Percentiles rank a stretch among this genome's conserved stretches.
These are phyloP conservation scores for Hypoxylon subgilvum DNA, from an alignment of 495 filamentous ascomycete species.

Conservation along the genomic window DNA sequence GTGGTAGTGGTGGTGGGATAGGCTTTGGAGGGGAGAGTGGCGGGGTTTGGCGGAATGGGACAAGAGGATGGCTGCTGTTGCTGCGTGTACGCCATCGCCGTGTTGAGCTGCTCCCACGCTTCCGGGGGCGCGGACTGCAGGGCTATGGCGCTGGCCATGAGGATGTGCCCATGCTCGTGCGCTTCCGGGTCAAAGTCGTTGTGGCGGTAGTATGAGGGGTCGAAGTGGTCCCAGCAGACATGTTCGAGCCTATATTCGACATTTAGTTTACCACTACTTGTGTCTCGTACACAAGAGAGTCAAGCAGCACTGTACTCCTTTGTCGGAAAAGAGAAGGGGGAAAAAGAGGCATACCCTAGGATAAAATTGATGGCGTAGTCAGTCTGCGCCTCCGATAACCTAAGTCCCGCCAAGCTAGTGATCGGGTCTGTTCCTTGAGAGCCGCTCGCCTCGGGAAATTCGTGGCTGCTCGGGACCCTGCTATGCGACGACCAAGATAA, in stretches of 20 bases:
- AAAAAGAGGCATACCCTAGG: conserved; percentile 46
- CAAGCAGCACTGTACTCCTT: too few relatives aligned
- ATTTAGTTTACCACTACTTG: neutral
- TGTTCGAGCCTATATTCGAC: conserved; percentile 51
- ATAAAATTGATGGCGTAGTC: conserved; percentile 59
- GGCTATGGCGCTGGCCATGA: conserved; percentile 54
- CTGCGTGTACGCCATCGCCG: conserved; percentile 10
- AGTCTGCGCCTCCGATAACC: conserved; percentile 43
- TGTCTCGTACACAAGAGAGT: too few relatives aligned
- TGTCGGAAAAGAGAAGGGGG: neutral
- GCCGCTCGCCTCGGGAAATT: neutral
- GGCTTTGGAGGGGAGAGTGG: neutral
- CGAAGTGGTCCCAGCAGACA: conserved; percentile 57
- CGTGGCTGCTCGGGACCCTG: neutral
- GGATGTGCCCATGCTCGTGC: conserved; percentile 48
- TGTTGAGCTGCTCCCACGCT: conserved; percentile 35
- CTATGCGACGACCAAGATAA: conserved; percentile 4
- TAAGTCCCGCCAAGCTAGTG: neutral
- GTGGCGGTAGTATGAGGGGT: conserved; percentile 38
- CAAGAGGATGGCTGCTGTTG: neutral
- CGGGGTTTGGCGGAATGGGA: conserved; percentile 4
- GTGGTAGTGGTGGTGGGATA: conserved; percentile 2
- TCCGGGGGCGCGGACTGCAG: conserved; percentile 42
- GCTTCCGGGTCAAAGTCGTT: conserved; percentile 31
- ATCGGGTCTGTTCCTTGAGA: neutral